Conservation (phyloP, 805 yeast species). For the Teunomyces gatunensis region DNA sequence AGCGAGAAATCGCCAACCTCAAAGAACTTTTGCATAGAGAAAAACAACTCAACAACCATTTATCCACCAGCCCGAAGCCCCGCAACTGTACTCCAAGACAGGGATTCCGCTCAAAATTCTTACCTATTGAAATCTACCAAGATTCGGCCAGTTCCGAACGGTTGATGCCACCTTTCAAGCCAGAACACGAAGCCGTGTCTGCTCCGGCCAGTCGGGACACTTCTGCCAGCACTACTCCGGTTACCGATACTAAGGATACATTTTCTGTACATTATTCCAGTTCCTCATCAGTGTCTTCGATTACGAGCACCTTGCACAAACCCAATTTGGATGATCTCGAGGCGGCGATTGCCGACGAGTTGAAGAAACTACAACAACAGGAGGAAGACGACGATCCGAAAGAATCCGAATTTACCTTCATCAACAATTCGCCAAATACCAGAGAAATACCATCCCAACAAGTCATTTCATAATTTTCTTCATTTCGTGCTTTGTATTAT, state of each 20-base stretch:
- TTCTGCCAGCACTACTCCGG: background rate
- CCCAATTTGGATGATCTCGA: conserved; percentile 1
- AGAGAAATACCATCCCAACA: background rate
- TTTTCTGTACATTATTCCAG: conserved; percentile 5
- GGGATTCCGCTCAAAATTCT: conserved; percentile 5
- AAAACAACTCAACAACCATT: conserved; percentile 14
- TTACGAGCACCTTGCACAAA: conserved; percentile 15
- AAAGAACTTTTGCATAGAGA: conserved; percentile 22
- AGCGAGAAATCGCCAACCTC: conserved; percentile 23
- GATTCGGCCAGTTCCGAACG: background rate
- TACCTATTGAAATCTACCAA: conserved; percentile 8
- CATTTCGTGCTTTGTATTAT: background rate
- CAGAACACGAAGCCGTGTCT: background rate
- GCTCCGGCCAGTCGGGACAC: background rate
- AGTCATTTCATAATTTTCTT: background rate
- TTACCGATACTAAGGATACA: background rate
- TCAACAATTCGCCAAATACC: background rate
- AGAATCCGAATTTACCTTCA: background rate
- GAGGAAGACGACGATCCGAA: background rate
- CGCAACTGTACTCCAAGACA: background rate
- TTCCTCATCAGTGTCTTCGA: conserved; percentile 18
- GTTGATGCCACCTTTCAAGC: conserved; percentile 6
- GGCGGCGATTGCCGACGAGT: background rate
- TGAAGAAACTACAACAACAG: background rate
- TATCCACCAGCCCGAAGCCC: background rate